These are phyloP conservation scores for Adansonia madagascariensis DNA, from an alignment of 441 rosid species.

Conservation along the genomic window DNA sequence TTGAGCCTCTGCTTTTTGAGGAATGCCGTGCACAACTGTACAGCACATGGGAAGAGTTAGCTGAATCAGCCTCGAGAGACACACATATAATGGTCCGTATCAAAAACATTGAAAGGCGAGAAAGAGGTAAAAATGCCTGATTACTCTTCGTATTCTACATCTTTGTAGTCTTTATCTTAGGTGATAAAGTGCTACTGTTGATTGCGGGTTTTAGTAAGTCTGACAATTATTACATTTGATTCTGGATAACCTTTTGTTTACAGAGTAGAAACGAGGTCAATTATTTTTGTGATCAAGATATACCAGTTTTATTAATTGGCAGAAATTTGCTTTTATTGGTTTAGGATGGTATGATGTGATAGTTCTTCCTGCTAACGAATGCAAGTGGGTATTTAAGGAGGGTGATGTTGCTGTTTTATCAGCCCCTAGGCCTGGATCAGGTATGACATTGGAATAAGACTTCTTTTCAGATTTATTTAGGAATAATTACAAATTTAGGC, in stretches of 20 bases:
- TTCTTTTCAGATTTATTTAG: neutral
- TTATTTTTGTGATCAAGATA: neutral
- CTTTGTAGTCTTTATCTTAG: constrained; percentile 6
- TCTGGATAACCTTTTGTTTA: constrained; percentile 15
- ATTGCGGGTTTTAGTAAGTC: neutral
- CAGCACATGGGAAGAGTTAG: constrained; percentile 89
- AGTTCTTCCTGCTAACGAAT: constrained; percentile 69
- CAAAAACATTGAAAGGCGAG: constrained; percentile 81
- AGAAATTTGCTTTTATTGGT: constrained; percentile 32
- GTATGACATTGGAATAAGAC: constrained; percentile 38
- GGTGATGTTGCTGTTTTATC: constrained; percentile 98
- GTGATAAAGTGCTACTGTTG: neutral
- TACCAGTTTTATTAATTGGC: constrained; percentile 14
- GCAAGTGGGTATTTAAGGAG: constrained; percentile 95
- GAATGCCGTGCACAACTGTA: constrained; percentile 98
- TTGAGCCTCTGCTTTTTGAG: constrained; percentile 98
- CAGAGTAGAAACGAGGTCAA: neutral
- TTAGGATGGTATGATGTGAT: constrained; percentile 96
- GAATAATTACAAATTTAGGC: neutral
- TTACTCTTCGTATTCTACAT: neutral
- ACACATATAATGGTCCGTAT: constrained; percentile 71
- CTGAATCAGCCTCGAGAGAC: constrained; percentile 68
- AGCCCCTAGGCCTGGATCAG: constrained; percentile 78
- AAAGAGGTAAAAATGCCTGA: constrained; percentile 59
- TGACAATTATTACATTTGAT: neutral